These are phyloP conservation scores for Penicillium sp. DNA, from an alignment of 2,329 filamentous ascomycete species.

Conservation along the genomic window DNA sequence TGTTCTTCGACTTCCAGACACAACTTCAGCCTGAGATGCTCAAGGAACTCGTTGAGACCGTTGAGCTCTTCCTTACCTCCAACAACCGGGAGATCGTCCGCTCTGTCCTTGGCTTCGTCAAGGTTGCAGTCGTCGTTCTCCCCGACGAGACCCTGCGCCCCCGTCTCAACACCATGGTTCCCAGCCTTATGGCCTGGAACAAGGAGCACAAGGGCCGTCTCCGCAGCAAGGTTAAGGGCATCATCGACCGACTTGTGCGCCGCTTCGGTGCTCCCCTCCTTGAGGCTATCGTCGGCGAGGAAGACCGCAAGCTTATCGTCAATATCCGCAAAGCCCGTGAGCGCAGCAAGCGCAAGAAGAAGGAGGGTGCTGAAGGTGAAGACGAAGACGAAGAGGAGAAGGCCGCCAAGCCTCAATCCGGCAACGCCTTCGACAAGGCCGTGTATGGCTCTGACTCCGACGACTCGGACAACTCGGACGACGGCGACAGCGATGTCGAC, in stretches of 20 bases:
- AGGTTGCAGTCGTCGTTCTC: slow-evolving; percentile 86
- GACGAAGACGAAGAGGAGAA: slow-evolving; percentile 52
- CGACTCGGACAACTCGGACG: slow-evolving; percentile 61
- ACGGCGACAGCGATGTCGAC: slow-evolving; percentile 51
- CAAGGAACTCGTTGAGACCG: slow-evolving; percentile 83
- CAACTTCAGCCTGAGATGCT: slow-evolving; percentile 67
- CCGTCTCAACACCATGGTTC: slow-evolving; percentile 72
- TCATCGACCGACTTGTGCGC: slow-evolving; percentile 88
- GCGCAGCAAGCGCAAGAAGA: slow-evolving; percentile 85
- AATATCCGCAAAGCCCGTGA: slow-evolving; percentile 97
- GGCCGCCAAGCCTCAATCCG: slow-evolving; percentile 59
- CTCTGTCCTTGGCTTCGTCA: slow-evolving; percentile 92
- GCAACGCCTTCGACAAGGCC: slow-evolving; percentile 94
- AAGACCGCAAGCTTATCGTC: slow-evolving; percentile 81
- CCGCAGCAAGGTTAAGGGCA: slow-evolving; percentile 96
- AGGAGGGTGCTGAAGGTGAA: slow-evolving; percentile 58
- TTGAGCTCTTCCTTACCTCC: slow-evolving; percentile 93
- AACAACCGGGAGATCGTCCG: slow-evolving; percentile 97
- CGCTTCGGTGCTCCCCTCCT: slow-evolving; percentile 82
- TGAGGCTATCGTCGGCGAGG: slow-evolving; percentile 76
- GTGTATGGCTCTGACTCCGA: slow-evolving; percentile 74
- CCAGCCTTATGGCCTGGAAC: slow-evolving; percentile 92
- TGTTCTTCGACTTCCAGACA: slow-evolving; percentile 85
- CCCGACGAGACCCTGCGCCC: slow-evolving; percentile 76
- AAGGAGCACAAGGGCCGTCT: slow-evolving; percentile 98